Evolutionary conservation across 208 protist species (phyloP).

Genomic region (Wallacemonas rigidus): DNA sequence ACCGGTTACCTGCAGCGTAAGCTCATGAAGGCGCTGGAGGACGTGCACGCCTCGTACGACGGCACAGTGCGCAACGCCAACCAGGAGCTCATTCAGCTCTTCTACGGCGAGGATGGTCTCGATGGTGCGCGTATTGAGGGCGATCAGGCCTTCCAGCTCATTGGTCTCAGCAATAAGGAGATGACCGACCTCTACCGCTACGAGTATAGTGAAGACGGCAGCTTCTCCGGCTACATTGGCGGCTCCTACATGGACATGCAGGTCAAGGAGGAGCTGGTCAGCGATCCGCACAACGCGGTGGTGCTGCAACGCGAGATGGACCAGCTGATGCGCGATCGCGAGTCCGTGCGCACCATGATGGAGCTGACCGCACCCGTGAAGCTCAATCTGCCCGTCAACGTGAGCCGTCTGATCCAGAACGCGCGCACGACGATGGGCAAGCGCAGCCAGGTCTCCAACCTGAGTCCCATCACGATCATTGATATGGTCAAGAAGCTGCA

Average conservation of each 20-base stretch:
- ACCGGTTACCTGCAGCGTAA: no score
- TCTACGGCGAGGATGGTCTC: no score
- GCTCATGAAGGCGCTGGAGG: no score
- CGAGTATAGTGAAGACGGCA: constrained; percentile 77
- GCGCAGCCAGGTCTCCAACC: constrained; percentile 82
- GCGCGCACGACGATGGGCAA: constrained; percentile 94
- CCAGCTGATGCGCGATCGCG: constrained; percentile 85
- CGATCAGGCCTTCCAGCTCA: constrained; percentile 21
- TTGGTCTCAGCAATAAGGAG: constrained; percentile 66
- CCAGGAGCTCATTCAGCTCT: no score
- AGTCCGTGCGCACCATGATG: constrained; percentile 64
- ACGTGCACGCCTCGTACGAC: no score
- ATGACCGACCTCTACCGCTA: constrained; percentile 73
- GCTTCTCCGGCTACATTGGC: constrained; percentile 72
- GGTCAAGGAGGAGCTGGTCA: constrained; percentile 86
- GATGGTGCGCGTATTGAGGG: no score
- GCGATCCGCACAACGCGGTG: constrained; percentile 63
- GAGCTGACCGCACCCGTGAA: constrained; percentile 66
- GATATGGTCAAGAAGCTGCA: constrained; percentile 74
- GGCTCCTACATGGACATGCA: constrained; percentile 86
- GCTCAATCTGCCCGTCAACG: constrained; percentile 93
- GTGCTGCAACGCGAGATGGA: constrained; percentile 92
- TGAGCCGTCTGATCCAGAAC: constrained; percentile 96
- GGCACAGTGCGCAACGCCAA: no score
- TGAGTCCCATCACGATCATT: constrained; percentile 92